phyloP scores from a whole-genome alignment of 352 stramenopile genomes.

The Pythium insidiosum region DNA sequence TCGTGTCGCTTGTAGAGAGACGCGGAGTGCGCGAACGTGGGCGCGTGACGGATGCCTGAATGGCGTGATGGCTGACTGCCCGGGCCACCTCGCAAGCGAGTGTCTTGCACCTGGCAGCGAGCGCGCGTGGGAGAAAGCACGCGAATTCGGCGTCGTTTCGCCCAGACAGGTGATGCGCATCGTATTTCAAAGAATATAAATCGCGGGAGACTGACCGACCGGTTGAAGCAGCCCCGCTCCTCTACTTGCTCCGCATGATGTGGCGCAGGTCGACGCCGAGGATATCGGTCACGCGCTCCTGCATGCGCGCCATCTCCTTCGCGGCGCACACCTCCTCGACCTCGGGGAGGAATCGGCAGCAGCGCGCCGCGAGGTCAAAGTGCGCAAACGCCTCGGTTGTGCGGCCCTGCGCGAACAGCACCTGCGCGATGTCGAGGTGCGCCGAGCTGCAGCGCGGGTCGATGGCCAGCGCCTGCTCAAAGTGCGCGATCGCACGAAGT shows the following conservation, averaged over 20 bases:
- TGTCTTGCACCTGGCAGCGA: too few relatives aligned
- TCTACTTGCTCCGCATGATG: slow-evolving; percentile 79
- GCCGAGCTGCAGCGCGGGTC: slow-evolving; percentile 72
- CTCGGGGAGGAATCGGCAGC: slow-evolving; percentile 77
- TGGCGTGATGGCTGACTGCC: too few relatives aligned
- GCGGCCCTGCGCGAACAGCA: slow-evolving; percentile 76
- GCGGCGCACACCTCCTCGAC: slow-evolving; percentile 77
- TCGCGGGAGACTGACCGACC: too few relatives aligned
- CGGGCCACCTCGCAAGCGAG: too few relatives aligned
- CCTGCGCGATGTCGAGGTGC: slow-evolving; percentile 80
- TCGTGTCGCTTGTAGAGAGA: too few relatives aligned
- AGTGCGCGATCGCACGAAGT: slow-evolving; percentile 71
- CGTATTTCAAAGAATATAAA: slow-evolving; percentile 11
- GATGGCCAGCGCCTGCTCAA: slow-evolving; percentile 67
- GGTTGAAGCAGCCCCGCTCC: not conserved
- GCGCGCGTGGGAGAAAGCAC: too few relatives aligned
- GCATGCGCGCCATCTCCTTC: slow-evolving; percentile 76
- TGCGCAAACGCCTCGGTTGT: slow-evolving; percentile 64
- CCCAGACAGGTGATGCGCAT: too few relatives aligned
- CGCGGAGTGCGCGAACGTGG: not conserved
- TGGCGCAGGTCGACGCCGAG: slow-evolving; percentile 79
- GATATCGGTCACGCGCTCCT: slow-evolving; percentile 79
- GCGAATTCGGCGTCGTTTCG: slow-evolving; percentile 8
- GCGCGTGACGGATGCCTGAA: too few relatives aligned
- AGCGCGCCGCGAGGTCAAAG: slow-evolving; percentile 58